A percentile compares a stretch with the other conserved stretches of the same genome.
phyloP scores from a whole-genome alignment of 129 eudicot genomes.

The Gnaphalium uliginosum region DNA sequence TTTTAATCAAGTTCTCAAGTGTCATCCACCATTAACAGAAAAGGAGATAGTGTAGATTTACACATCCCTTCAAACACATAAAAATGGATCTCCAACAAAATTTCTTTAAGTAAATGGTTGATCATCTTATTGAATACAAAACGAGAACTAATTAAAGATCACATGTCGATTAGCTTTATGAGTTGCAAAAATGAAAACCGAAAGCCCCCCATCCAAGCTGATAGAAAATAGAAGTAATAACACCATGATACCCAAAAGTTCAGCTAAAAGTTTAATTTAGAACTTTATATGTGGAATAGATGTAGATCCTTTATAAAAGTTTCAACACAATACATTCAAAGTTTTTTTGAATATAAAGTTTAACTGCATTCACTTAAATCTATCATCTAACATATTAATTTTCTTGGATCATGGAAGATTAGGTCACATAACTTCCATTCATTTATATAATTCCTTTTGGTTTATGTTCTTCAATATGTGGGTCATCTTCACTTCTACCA shows the following conservation, averaged over 20 bases:
- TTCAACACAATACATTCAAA: constrained; percentile 4
- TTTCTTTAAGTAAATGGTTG: neutral
- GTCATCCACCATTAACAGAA: neutral
- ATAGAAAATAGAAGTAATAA: neutral
- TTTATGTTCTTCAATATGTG: constrained; percentile 24
- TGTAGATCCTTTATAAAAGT: neutral
- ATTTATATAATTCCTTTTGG: neutral
- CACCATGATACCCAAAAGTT: neutral
- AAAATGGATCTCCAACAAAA: neutral
- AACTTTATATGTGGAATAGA: neutral
- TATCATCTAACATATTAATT: neutral
- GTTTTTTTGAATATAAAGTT: constrained; percentile 14
- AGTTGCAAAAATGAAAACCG: neutral
- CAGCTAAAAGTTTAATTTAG: neutral
- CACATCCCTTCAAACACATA: neutral
- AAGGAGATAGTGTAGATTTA: constrained; percentile 13
- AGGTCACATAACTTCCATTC: constrained; percentile 2
- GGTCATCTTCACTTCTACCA: constrained; percentile 26
- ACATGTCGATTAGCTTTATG: neutral
- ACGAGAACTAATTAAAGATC: neutral
- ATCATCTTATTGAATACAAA: constrained; percentile 1
- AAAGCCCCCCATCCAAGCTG: neutral
- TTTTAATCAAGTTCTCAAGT: neutral
- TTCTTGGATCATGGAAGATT: constrained; percentile 16
- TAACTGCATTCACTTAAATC: neutral